These are phyloP conservation scores for Glebionis coronaria DNA, from an alignment of 129 eudicot genomes.

Conservation along the genomic window DNA sequence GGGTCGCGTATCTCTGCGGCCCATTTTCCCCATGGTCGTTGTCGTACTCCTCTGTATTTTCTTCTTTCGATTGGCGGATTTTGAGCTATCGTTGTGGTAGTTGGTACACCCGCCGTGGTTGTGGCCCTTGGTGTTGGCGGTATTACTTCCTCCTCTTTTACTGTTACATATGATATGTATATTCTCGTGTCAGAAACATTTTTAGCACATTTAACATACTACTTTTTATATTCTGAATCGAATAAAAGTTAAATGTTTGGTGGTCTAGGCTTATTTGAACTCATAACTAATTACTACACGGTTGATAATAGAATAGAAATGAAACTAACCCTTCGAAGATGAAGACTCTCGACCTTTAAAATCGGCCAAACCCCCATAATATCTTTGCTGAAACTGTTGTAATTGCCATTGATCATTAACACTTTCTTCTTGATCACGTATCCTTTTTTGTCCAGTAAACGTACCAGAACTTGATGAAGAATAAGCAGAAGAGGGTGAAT, in stretches of 20 bases:
- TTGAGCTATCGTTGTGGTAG: neutral
- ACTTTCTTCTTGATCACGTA: constrained; percentile 52
- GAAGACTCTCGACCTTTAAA: constrained; percentile 46
- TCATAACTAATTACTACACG: neutral
- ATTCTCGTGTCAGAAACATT: too few relatives aligned
- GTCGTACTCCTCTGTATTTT: constrained; percentile 92
- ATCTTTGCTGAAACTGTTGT: constrained; percentile 28
- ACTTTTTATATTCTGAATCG: neutral
- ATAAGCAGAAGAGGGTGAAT: constrained; percentile 50
- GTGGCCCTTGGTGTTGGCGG: constrained; percentile 6
- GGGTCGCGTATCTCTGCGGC: constrained; percentile 96
- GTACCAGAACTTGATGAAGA: constrained; percentile 66
- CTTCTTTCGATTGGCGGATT: constrained; percentile 28
- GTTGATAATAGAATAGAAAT: neutral
- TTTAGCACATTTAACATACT: constrained; percentile 2
- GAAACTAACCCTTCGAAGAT: constrained; percentile 38
- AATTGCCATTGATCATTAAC: constrained; percentile 19
- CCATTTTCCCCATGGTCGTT: constrained; percentile 99
- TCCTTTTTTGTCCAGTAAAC: constrained; percentile 63
- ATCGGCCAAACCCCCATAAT: constrained; percentile 28
- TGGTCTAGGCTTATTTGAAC: neutral
- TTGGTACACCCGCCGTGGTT: neutral
- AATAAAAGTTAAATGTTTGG: neutral
- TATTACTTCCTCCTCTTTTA: constrained; percentile 37
- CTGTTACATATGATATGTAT: constrained; percentile 31